Evolutionary conservation across 306 rosid species (phyloP), one percentile per base, ranked within the genome.

Genomic region (Sindora glabra): DNA sequence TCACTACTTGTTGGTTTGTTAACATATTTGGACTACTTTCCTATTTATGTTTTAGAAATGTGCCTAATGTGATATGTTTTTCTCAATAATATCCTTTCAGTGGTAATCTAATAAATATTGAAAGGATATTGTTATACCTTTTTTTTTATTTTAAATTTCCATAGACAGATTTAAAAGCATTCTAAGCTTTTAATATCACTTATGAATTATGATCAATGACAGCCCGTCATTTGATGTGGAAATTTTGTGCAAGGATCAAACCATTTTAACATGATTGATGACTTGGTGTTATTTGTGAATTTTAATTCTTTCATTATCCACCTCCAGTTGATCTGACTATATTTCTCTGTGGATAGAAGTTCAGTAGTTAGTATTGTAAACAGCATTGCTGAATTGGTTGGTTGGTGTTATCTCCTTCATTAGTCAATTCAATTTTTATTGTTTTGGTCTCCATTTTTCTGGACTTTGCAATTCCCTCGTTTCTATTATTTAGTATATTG

Each of bases 391-490:
- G 2, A 18, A 54, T 46, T 63, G 65, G 24, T 36, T 38, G 23
- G 50, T 44, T 65, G 64, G 8, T n/a, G 16, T 50, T 44, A 41
- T 32, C 30, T 24, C 12, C 40, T 33, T 51, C 48, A 34, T 40
- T 49, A 45, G 5, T 51, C 45, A 59, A 27, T 26, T 11, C 13
- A 30, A 32, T 40, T 56, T 55, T 62, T 56, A 23, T 18, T 25
- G 37, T 65, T 22, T 24, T 50, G 44, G 39, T 40, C 75, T 59
- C 36, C 69, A 27, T 44, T 62, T 29, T 26, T 32, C 48, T 46
- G 57, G 26, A 15, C 37, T 50, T 26, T 26, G 21, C 19, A 19
- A 21, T 47, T 47, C 24, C 26, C 9, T n/a, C n/a, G n/a, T n/a
- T n/a, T n/a, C n/a, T n/a, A 27, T 57, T 64, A 27, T 18, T 47